phyloP scores from a whole-genome alignment of 768 basidiomycete species.

The Rhizopogon vinicolor region DNA sequence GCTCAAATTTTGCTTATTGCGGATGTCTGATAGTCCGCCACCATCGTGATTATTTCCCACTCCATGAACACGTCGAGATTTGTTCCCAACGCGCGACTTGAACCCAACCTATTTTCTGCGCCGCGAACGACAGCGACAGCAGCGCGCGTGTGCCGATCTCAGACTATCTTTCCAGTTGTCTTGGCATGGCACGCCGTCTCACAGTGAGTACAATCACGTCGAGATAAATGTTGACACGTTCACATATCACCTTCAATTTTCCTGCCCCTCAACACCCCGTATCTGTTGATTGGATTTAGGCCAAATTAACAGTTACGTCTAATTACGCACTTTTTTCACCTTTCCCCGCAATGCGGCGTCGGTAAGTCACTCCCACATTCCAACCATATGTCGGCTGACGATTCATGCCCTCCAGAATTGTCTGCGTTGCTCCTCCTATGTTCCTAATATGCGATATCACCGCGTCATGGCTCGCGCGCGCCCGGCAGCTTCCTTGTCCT shows the following conservation, averaged over 20 bases:
- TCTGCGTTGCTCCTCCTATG: conserved; percentile 13
- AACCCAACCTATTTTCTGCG: background rate
- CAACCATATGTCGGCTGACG: conserved; percentile 6
- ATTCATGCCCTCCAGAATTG: conserved; percentile 3
- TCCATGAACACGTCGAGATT: conserved; percentile 1
- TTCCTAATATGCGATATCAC: conserved; percentile 18
- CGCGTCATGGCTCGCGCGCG: conserved; percentile 4
- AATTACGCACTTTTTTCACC: conserved; percentile 8
- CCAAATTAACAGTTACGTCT: conserved; percentile 8
- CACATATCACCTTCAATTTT: background rate
- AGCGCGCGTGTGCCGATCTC: background rate
- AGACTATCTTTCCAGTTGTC: background rate
- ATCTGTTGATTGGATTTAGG: conserved; percentile 3
- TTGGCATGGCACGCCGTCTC: conserved; percentile 3
- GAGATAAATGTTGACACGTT: background rate
- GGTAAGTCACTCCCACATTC: conserved; percentile 5
- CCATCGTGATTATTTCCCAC: conserved; percentile 9
- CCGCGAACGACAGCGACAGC: conserved; percentile 1
- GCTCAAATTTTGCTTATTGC: background rate
- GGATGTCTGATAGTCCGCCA: background rate
- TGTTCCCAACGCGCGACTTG: background rate
- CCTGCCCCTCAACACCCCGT: background rate
- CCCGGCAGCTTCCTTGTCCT: background rate
- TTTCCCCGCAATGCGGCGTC: conserved; percentile 21
- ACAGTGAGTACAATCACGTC: background rate